Evolutionary conservation across 2,329 filamentous ascomycete genomes (phyloP).

Genomic region (Tolypocladium tundrense): DNA sequence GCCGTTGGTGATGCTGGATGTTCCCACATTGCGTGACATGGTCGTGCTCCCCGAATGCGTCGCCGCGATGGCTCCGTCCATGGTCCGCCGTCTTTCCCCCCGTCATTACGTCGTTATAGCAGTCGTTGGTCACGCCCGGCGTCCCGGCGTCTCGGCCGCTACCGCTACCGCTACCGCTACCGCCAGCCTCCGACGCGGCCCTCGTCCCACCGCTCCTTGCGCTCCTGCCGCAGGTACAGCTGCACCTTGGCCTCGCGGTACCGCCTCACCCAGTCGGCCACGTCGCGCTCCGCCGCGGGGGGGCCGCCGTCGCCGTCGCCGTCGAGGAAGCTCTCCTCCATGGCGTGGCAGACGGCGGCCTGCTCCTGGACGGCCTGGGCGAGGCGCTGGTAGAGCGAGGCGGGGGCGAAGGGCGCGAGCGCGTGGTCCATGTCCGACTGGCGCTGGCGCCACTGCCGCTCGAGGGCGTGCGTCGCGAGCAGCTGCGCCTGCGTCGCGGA

Average conservation of each 20-base stretch:
- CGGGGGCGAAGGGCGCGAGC: constrained; percentile 74
- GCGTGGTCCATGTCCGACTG: constrained; percentile 83
- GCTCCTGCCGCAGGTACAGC: constrained; percentile 72
- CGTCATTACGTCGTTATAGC: not conserved
- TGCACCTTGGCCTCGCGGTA: constrained; percentile 72
- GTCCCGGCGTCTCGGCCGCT: no score
- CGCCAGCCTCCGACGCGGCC: constrained; percentile 91
- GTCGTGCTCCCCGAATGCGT: not conserved
- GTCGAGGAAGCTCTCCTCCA: constrained; percentile 91
- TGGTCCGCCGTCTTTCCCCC: no score
- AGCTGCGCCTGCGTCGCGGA: constrained; percentile 69
- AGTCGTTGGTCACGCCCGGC: not conserved
- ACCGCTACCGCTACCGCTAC: constrained; percentile 34
- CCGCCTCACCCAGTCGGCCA: constrained; percentile 71
- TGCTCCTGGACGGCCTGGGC: constrained; percentile 72
- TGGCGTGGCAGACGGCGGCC: constrained; percentile 64
- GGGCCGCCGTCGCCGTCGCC: constrained; percentile 25
- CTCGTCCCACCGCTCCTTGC: constrained; percentile 92
- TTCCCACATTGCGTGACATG: not conserved
- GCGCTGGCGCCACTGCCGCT: constrained; percentile 85
- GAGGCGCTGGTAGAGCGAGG: constrained; percentile 75
- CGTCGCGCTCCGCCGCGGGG: constrained; percentile 66
- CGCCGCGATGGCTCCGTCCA: not conserved
- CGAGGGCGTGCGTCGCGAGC: constrained; percentile 72
- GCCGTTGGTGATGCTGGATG: not conserved